Evolutionary conservation across 2,329 filamentous ascomycete genomes (phyloP), one percentile per base, ranked within the genome.

Genomic region (Botrytis fabae): DNA sequence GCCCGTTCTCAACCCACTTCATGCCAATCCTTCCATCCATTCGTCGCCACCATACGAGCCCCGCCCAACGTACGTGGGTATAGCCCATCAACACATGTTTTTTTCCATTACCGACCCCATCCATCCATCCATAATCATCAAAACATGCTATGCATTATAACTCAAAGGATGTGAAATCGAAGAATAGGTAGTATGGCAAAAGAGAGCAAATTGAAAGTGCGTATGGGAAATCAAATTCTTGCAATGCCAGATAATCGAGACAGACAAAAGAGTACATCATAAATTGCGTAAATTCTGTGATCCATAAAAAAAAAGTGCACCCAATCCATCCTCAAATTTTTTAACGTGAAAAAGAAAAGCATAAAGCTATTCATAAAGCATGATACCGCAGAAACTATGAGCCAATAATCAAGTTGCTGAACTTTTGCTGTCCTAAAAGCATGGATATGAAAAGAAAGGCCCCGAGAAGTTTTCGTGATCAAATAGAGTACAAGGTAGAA

Each of bases 401-500:
- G 65, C 69, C 59, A 57, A 65, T 44, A 54, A 71, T 71, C 46
- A 66, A 71, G 48, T 40, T 71, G 69, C 69, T 66, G 46, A 71
- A 57, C 69, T 71, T 71, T 71, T 71, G 44, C 69, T 66, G 69
- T 66, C 40, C 69, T 71, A 32, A 66, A 71, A 71, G 48, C 69
- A 65, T 59, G 38, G 57, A 69, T 32, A 20, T 57, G 35, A 57
- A 57, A 44, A 51, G 46, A 46, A 66, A 71, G 38, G 35, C 60
- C 18, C 25, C 57, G 69, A 71, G 38, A 57, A 51, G 10, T 71
- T 60, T 66, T 72, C 35, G 63, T 57, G 62, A 68, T 69, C 63
- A 60, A 72, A 63, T 72, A 72, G 51, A 72, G 70, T 72, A 72
- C 70, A 72, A 72, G 63, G 46, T 42, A 38, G 51, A 69, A 59